Conservation (phyloP, 169 alveolate genomes). For the Pseudocohnilembus persalinus region DNA sequence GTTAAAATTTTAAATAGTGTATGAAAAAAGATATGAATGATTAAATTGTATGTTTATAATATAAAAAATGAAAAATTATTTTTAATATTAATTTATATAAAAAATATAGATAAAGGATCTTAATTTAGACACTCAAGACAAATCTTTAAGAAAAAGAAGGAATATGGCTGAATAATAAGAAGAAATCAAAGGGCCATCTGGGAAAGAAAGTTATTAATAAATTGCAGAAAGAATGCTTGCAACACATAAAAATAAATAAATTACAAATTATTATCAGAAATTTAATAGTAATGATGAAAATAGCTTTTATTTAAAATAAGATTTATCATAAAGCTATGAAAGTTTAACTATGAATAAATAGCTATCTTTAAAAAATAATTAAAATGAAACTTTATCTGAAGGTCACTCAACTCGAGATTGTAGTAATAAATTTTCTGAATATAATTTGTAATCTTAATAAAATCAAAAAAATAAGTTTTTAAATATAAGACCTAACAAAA, state of each 20-base stretch:
- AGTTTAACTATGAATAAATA: no score
- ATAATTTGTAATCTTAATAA: not conserved
- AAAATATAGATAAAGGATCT: not conserved
- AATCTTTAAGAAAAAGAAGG: not conserved
- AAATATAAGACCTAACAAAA: no score
- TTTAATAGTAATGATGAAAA: not conserved
- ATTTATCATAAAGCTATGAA: no score
- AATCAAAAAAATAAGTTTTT: no score
- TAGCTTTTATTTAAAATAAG: no score
- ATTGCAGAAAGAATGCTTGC: not conserved
- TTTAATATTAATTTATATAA: no score
- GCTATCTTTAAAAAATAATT: no score
- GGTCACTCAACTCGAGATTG: not conserved
- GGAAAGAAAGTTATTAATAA: not conserved
- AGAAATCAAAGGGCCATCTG: not conserved
- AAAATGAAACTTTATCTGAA: not conserved
- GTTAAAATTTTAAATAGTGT: conserved; percentile 12
- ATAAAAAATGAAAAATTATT: no score
- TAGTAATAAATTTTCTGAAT: not conserved
- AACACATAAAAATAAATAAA: not conserved
- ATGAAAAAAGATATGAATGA: conserved; percentile 23
- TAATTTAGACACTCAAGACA: not conserved
- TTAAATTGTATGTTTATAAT: not conserved
- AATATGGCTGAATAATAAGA: not conserved
- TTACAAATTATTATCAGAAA: not conserved